Evolutionary conservation across 768 basidiomycete species (phyloP).

Genomic region (Termitomyces titanicus): DNA sequence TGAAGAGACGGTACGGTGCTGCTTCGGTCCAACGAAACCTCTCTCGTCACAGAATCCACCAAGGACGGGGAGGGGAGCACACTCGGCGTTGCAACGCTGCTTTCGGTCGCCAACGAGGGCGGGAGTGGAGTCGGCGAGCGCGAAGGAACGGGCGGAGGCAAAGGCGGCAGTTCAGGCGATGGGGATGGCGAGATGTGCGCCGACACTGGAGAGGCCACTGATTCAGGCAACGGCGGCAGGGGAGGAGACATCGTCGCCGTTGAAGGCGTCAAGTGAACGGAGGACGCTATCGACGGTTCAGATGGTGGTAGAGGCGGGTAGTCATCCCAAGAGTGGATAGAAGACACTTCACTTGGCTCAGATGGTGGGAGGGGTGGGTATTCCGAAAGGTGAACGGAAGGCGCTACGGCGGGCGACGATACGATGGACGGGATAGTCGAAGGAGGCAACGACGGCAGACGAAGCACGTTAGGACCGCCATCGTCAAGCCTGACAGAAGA

Average conservation of each 20-base stretch:
- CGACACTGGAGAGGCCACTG: conserved; percentile 3
- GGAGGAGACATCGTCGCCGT: background rate
- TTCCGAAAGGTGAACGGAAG: conserved; percentile 12
- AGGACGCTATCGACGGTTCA: conserved; percentile 29
- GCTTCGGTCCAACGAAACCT: conserved; percentile 9
- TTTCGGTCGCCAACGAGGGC: conserved; percentile 13
- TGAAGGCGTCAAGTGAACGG: background rate
- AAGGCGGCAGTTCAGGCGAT: conserved; percentile 21
- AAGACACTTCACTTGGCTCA: conserved; percentile 23
- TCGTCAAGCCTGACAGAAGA: conserved; percentile 32
- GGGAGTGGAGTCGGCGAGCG: conserved; percentile 9
- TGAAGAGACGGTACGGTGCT: conserved; percentile 4
- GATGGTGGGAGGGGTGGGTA: conserved; percentile 17
- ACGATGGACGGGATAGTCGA: conserved; percentile 13
- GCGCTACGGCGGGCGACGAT: conserved; percentile 13
- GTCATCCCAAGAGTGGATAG: conserved; percentile 12
- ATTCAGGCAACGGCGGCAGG: background rate
- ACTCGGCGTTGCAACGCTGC: conserved; percentile 29
- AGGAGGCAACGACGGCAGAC: conserved; percentile 11
- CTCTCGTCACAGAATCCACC: conserved; percentile 7
- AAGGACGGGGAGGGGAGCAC: conserved; percentile 23
- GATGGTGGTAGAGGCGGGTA: conserved; percentile 14
- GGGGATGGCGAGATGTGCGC: conserved; percentile 24
- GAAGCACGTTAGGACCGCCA: conserved; percentile 17
- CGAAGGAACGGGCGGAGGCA: conserved; percentile 19